These are phyloP conservation scores for Ceratobasidium sp. DNA, from an alignment of 1,284 basidiomycete genomes.

Conservation along the genomic window DNA sequence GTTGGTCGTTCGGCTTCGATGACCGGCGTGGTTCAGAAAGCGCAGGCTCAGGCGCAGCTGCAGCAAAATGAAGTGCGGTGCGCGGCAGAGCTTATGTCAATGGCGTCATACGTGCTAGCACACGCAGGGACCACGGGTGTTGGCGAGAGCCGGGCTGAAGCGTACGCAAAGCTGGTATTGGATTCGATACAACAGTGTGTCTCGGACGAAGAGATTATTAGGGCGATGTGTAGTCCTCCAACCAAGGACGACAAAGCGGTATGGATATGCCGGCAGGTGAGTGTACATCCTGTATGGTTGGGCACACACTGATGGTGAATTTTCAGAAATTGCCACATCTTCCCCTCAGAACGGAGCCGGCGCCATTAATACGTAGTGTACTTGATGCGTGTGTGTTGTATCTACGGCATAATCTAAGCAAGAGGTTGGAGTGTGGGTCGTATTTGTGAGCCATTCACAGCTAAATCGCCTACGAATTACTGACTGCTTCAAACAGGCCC, in stretches of 20 bases:
- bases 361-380: constrained; percentile 67
- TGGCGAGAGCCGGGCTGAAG: constrained; percentile 65
- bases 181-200: constrained; percentile 65
- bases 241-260: constrained; percentile 57
- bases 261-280: constrained; percentile 72
- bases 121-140: constrained; percentile 69
- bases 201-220: constrained; percentile 65
- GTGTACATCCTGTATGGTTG: constrained; percentile 45
- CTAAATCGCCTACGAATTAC: not conserved
- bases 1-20: constrained; percentile 35
- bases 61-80: constrained; percentile 39
- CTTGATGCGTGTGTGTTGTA: constrained; percentile 76
- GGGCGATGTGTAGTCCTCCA: constrained; percentile 60
- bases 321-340: constrained; percentile 67
- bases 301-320: not conserved
- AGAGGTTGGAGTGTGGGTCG: constrained; percentile 66
- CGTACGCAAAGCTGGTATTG: constrained; percentile 70
- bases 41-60: constrained; percentile 27
- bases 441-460: constrained; percentile 63
- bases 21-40: constrained; percentile 23
- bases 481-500: constrained; percentile 57
- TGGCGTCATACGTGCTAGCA: constrained; percentile 73
- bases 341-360: constrained; percentile 58
- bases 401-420: constrained; percentile 76
- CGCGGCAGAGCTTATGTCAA: constrained; percentile 40